Evolutionary conservation across 1,284 basidiomycete species (phyloP).

Genomic region (Irpex sp.): DNA sequence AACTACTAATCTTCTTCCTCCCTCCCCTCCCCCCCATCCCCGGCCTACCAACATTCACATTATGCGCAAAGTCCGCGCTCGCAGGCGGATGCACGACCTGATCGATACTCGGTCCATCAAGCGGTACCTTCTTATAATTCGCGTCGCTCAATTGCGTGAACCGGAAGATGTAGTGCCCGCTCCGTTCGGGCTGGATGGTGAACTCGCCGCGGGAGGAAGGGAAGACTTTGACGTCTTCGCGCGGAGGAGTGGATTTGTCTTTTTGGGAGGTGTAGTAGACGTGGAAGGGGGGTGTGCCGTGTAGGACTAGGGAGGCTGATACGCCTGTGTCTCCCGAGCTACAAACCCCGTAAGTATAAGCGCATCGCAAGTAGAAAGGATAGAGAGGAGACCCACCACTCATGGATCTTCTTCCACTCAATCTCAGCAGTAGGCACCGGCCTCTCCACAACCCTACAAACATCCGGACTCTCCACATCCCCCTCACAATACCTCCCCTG

Average conservation of each 20-base stretch:
- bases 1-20: conserved; percentile 61
- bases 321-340: conserved; percentile 95
- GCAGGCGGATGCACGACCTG: conserved; percentile 89
- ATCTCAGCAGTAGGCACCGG: conserved; percentile 81
- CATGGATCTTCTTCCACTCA: conserved; percentile 87
- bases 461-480: conserved; percentile 78
- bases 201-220: conserved; percentile 78
- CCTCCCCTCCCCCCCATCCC: conserved; percentile 44
- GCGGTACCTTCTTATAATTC: conserved; percentile 74
- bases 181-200: conserved; percentile 81
- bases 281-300: conserved; percentile 87
- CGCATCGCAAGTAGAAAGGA: no score
- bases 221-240: conserved; percentile 61
- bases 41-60: conserved; percentile 16
- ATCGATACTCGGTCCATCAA: conserved; percentile 72
- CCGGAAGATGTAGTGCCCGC: conserved; percentile 87
- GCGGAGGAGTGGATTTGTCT: conserved; percentile 54
- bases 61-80: conserved; percentile 67
- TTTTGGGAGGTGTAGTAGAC: conserved; percentile 78
- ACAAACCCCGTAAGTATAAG: conserved; percentile 5
- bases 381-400: conserved; percentile 53
- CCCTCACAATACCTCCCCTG: conserved; percentile 78
- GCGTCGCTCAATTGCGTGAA: conserved; percentile 82
- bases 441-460: conserved; percentile 70
- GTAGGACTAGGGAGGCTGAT: conserved; percentile 81